phyloP scores from a whole-genome alignment of 805 yeast genomes.

The Yamadazyma paraphyllophila region DNA sequence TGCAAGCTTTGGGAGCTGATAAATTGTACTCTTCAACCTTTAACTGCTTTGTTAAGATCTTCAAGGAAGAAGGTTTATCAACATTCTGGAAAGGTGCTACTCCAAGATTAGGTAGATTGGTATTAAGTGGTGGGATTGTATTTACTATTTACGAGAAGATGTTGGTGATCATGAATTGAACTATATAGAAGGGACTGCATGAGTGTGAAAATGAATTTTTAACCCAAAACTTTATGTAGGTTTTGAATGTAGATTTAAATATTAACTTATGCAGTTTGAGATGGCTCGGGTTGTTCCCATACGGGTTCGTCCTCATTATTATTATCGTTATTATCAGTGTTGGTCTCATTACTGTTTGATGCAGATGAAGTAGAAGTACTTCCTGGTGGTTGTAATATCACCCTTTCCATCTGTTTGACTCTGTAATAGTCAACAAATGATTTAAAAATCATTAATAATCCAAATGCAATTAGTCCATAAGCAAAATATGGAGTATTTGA shows the following conservation, averaged over 20 bases:
- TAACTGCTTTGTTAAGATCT: constrained; percentile 77
- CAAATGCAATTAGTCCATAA: constrained; percentile 62
- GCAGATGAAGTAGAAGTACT: neutral
- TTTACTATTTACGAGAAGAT: constrained; percentile 94
- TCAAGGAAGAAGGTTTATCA: constrained; percentile 81
- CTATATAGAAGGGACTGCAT: neutral
- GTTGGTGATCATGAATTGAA: constrained; percentile 51
- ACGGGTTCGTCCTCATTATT: neutral
- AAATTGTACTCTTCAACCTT: constrained; percentile 69
- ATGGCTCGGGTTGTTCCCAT: constrained; percentile 2
- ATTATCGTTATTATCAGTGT: neutral
- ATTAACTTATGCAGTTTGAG: neutral
- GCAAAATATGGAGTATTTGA: constrained; percentile 54
- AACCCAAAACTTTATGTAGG: neutral
- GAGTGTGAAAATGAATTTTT: too few relatives aligned
- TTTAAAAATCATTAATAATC: constrained; percentile 61
- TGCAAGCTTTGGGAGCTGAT: constrained; percentile 87
- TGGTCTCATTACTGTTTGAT: neutral
- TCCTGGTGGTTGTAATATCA: constrained; percentile 38
- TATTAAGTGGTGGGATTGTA: constrained; percentile 94
- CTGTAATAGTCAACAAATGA: constrained; percentile 69
- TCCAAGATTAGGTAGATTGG: constrained; percentile 88
- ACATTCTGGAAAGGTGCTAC: constrained; percentile 99
- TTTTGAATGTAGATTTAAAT: constrained; percentile 1
- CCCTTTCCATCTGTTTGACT: constrained; percentile 74